Conservation (phyloP, 2,329 filamentous ascomycete species). For the Proliferodiscus dingleyae region DNA sequence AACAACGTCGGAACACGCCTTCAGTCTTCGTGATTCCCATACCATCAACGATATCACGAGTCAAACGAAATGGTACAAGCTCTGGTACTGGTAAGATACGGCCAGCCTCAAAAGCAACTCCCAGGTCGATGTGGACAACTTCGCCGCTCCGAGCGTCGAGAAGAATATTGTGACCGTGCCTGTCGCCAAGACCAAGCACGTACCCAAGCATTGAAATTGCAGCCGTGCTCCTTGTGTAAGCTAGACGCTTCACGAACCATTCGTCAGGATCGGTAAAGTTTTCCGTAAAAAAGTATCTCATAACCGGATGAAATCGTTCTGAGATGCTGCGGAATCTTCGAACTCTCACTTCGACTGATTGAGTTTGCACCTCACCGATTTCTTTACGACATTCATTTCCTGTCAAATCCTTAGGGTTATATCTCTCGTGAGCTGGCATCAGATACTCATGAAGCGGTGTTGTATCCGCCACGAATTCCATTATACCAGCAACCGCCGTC, state of each 20-base stretch:
- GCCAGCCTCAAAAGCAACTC: conserved; percentile 94
- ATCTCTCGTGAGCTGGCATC: conserved; percentile 81
- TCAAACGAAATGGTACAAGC: conserved; percentile 90
- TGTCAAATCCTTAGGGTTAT: conserved; percentile 80
- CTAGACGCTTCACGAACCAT: conserved; percentile 85
- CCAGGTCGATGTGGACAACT: conserved; percentile 93
- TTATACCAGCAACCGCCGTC: conserved; percentile 78
- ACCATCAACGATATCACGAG: conserved; percentile 89
- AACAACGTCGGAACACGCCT: conserved; percentile 94
- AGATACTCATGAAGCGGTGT: conserved; percentile 89
- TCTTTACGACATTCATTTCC: conserved; percentile 70
- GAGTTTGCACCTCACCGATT: conserved; percentile 68
- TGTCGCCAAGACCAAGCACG: conserved; percentile 85
- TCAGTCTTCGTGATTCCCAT: conserved; percentile 96
- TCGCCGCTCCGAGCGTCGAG: conserved; percentile 87
- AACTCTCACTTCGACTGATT: conserved; percentile 65
- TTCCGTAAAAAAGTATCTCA: conserved; percentile 97
- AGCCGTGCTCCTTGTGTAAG: conserved; percentile 89
- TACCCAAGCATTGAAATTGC: conserved; percentile 94
- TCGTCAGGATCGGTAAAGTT: conserved; percentile 89
- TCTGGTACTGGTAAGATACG: conserved; percentile 93
- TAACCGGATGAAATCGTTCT: conserved; percentile 82
- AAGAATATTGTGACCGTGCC: conserved; percentile 95
- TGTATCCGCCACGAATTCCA: conserved; percentile 95
- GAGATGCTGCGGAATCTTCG: conserved; percentile 72